A percentile compares a stretch with the other conserved stretches of the same genome.
Conservation (phyloP, 768 basidiomycete genomes). For the Amanita fuliginea region DNA sequence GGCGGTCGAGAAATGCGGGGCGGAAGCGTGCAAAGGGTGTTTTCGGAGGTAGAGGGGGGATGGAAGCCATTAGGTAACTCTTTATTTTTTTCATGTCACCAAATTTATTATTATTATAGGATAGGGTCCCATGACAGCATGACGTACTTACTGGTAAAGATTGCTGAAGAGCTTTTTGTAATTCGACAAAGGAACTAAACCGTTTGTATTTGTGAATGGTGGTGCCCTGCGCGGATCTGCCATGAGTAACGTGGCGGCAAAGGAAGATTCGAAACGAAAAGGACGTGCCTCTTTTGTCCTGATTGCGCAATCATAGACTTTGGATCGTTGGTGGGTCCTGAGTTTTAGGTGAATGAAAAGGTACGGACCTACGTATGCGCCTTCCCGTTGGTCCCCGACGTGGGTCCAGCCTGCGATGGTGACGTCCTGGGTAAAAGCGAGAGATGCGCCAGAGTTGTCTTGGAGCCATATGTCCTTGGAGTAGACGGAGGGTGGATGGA, state of each 20-base stretch:
- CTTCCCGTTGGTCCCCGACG: conserved; percentile 49
- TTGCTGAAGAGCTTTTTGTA: conserved; percentile 25
- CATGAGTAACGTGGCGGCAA: not conserved
- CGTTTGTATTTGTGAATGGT: conserved; percentile 41
- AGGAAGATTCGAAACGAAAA: not conserved
- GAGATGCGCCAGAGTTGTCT: conserved; percentile 41
- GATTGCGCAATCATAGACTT: conserved; percentile 61
- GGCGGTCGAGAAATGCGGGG: conserved; percentile 25
- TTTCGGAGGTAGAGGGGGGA: conserved; percentile 61
- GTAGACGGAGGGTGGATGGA: conserved; percentile 36
- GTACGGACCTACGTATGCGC: conserved; percentile 48
- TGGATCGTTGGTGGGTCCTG: not conserved
- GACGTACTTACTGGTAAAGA: conserved; percentile 42
- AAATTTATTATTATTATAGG: not conserved
- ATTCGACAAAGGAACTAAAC: too few species aligned
- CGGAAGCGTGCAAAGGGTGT: conserved; percentile 56
- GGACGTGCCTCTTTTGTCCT: conserved; percentile 42
- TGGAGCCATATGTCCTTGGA: conserved; percentile 63
- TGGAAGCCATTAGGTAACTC: conserved; percentile 30
- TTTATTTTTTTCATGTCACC: conserved; percentile 18
- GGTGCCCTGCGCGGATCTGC: conserved; percentile 31
- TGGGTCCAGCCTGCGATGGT: conserved; percentile 52
- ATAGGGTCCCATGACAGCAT: not conserved
- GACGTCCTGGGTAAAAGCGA: conserved; percentile 54
- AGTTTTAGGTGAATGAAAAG: conserved; percentile 9